A percentile compares a stretch with the other conserved stretches of the same genome.
These are phyloP conservation scores for Vicia sativa DNA, from an alignment of 306 rosid species.

Conservation along the genomic window DNA sequence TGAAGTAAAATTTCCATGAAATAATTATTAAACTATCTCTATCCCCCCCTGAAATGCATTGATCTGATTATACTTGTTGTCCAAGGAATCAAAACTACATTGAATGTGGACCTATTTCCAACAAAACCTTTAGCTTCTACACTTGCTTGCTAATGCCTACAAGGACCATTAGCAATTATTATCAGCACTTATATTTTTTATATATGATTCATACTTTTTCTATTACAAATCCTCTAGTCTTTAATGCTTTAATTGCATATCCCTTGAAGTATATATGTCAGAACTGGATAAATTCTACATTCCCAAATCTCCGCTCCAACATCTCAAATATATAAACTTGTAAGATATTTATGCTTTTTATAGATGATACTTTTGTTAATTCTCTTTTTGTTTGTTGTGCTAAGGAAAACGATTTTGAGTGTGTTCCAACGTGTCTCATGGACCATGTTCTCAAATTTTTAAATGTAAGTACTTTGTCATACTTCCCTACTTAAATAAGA, in stretches of 20 bases:
- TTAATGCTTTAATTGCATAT: conserved; percentile 14
- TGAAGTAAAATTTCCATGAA: background rate
- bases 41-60: background rate
- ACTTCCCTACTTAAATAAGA: conserved; percentile 18
- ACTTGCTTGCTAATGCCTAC: background rate
- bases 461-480: conserved; percentile 63
- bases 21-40: background rate
- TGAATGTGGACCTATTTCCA: background rate
- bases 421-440: conserved; percentile 85
- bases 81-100: background rate
- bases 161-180: background rate
- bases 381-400: conserved; percentile 36
- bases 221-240: conserved; percentile 3
- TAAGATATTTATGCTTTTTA: conserved; percentile 18
- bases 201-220: background rate
- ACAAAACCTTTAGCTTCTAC: background rate
- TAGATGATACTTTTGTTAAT: conserved; percentile 37
- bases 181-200: background rate
- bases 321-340: conserved; percentile 25
- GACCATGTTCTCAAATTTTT: conserved; percentile 78
- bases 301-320: conserved; percentile 19
- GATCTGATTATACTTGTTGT: background rate
- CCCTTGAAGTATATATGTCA: conserved; percentile 4
- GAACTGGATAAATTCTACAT: conserved; percentile 10
- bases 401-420: conserved; percentile 86